phyloP scores from a whole-genome alignment of 2,329 filamentous ascomycete genomes.

The Lasiodiplodia hormozganensis region DNA sequence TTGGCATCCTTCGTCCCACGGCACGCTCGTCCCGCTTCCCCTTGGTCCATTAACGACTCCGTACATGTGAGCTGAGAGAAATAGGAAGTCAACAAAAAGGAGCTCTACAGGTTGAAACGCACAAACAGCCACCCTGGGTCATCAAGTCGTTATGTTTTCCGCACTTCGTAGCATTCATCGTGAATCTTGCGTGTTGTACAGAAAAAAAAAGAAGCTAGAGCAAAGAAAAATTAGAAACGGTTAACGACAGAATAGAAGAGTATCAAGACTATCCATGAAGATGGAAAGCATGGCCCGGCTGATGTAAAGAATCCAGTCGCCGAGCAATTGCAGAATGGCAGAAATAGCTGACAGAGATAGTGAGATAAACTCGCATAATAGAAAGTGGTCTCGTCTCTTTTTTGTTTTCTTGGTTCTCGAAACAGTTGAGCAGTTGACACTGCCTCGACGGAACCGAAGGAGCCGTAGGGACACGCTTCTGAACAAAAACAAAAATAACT shows the following conservation, averaged over 20 bases:
- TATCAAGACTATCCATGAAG: background rate
- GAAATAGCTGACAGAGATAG: background rate
- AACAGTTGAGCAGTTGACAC: background rate
- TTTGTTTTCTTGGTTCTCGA: background rate
- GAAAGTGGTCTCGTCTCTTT: conserved; percentile 1
- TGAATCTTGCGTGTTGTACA: background rate
- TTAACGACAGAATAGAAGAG: background rate
- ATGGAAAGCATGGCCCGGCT: background rate
- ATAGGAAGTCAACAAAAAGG: background rate
- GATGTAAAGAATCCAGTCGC: background rate
- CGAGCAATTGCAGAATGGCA: background rate
- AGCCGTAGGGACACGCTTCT: background rate
- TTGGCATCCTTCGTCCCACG: background rate
- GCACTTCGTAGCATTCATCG: background rate
- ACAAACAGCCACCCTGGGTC: background rate
- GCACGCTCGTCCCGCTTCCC: background rate
- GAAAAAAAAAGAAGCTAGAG: background rate
- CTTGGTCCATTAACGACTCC: background rate
- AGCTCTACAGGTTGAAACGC: background rate
- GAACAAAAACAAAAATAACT: background rate
- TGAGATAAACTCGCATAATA: background rate
- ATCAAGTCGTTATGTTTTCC: background rate
- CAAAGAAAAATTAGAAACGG: background rate
- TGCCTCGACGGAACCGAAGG: background rate
- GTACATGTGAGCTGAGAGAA: background rate